phyloP scores from a whole-genome alignment of 208 protist genomes.

The Leishmania amazonensis region DNA sequence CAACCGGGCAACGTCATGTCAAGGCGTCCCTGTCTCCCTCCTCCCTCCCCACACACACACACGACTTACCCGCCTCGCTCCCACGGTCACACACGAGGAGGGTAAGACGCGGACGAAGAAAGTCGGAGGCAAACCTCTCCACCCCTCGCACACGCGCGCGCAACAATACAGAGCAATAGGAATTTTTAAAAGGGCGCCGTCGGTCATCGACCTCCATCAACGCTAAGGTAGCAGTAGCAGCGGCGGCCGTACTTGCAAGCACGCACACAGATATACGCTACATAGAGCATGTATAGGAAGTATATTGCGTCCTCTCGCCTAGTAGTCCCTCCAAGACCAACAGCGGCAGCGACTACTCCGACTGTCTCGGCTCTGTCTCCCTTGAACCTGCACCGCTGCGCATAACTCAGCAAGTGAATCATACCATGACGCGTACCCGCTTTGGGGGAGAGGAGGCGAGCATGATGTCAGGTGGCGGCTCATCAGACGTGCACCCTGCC shows the following conservation, averaged over 20 bases:
- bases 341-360: too few relatives aligned
- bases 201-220: neutral
- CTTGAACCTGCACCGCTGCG: neutral
- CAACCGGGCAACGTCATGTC: neutral
- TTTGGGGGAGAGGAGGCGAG: conserved; percentile 15
- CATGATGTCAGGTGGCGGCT: conserved; percentile 33
- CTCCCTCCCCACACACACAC: too few relatives aligned
- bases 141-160: too few relatives aligned
- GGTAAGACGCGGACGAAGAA: too few relatives aligned
- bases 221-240: neutral
- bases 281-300: too few relatives aligned
- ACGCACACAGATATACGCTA: neutral
- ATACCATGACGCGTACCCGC: conserved; percentile 26
- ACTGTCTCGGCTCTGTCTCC: too few relatives aligned
- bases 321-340: too few relatives aligned
- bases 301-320: too few relatives aligned
- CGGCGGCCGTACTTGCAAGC: neutral
- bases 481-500: conserved; percentile 16
- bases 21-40: neutral
- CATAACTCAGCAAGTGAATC: neutral
- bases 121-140: too few relatives aligned
- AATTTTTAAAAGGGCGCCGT: neutral
- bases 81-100: too few relatives aligned
- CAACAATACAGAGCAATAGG: too few relatives aligned
- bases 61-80: too few relatives aligned